Evolutionary conservation across 768 basidiomycete genomes (phyloP), one percentile per base, ranked within the genome.

Genomic region (Dacryopinax primogenitus): DNA sequence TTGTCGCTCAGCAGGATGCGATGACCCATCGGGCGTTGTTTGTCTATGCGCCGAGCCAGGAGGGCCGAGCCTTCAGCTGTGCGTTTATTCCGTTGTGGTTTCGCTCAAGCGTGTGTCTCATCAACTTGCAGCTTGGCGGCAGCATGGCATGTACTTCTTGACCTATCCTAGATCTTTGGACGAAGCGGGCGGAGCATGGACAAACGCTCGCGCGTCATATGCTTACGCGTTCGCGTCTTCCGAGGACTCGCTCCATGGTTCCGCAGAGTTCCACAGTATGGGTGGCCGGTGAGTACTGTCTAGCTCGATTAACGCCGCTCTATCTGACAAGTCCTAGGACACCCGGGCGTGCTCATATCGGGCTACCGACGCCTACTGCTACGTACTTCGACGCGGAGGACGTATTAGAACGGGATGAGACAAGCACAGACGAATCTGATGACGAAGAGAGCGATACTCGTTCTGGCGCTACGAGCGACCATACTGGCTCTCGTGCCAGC

Each of bases 1-100:
- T 90, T 71, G 73, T 96, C 28, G 75, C 77, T 16, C 78, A 78
- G 62, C 89, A 96, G 73, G 94, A 96, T 72, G 72, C 71, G 28
- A 71, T 79, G 26, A 92, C 91, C 1, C 81, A 81, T 28, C 80
- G 93, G 68, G 83, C 83, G 13, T 75, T 77, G 67, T 76, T 75
- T 66, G 74, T 92, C 67, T 82, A 73, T 67, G 66, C 66, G 32
- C 51, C 62, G 23, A 33, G 36, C 15, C 61, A 62, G 30, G 58
- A 36, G 26, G 62, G 51, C 2, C 23, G 30, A 18, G 51, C 51
- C 26, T 58, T 58, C 51, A 58, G 32, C 30, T 23, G 51, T 58
- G 32, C 41, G 41, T 18, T 11, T 39, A 28, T 30, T 37, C 21
- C 33, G 16, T 62, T 23, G 58, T 35, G 30, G 13, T 15, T 26